Evolutionary conservation across 2,329 filamentous ascomycete species (phyloP), one percentile per base, ranked within the genome.

Genomic region (Microsporum ferrugineum): DNA sequence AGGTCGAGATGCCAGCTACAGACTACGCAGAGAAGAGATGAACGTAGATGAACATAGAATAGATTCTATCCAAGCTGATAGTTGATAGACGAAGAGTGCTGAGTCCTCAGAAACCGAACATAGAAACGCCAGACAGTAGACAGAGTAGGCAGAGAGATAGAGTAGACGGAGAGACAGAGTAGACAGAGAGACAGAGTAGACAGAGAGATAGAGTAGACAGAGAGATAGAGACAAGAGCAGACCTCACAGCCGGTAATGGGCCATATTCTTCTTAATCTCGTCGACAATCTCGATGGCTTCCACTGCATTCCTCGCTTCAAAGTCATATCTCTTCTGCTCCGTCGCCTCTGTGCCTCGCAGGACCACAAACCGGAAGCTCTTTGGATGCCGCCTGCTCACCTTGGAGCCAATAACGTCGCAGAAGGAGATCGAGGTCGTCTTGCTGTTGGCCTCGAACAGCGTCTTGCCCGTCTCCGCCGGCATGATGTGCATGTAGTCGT

Each of bases 261-360:
- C 76, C 69, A 83, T 79, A 56, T 82, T 83, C 69, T 78, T 82
- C 72, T 82, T 82, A 53, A 87, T 84, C 72, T 86, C 84, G 56
- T 78, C 77, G 56, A 86, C 83, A 70, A 86, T 85, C 68, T 83
- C 82, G 60, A 78, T 75, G 14, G 84, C 83, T 70, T 87, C 84
- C 29, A 77, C 74, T 6, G 77, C 74, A 64, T 76, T 84, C 58
- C 76, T 75, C 49, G 83, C 82, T 70, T 86, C 84, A 70, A 87
- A 86, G 67, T 87, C 84, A 71, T 87, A 87, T 64, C 84, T 71
- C 72, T 87, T 87, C 65, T 82, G 82, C 71, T 86, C 84, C 34
- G 79, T 79, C 66, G 83, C 79, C 71, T 86, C 84, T 55, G 81
- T 79, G 65, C 83, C 79, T 64, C 82, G 77, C 61, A 83, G 81